A percentile compares a stretch with the other conserved stretches of the same genome.
These are phyloP conservation scores for Gaillardinia entomophila DNA, from an alignment of 805 yeast genomes.

Conservation along the genomic window DNA sequence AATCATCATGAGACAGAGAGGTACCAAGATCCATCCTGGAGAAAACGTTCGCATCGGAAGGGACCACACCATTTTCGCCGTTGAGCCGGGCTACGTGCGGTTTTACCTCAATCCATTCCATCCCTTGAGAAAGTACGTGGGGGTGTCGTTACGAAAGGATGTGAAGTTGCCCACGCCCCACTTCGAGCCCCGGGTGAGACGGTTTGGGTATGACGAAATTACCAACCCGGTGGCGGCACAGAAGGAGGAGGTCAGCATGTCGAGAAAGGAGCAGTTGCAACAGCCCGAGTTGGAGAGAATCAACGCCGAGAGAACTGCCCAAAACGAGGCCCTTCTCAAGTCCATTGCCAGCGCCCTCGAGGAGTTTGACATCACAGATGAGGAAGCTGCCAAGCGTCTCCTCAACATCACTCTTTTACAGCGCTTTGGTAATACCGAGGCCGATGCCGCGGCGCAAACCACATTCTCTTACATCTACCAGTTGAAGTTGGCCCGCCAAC, in stretches of 20 bases:
- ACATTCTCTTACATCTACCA: conserved; percentile 46
- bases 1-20: conserved; percentile 89
- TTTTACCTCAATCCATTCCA: conserved; percentile 95
- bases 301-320: conserved; percentile 33
- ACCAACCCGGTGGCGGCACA: conserved; percentile 44
- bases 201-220: conserved; percentile 68
- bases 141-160: conserved; percentile 68
- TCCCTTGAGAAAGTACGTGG: conserved; percentile 85
- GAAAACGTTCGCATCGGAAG: conserved; percentile 85
- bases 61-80: conserved; percentile 88
- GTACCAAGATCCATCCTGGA: conserved; percentile 92
- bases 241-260: conserved; percentile 54
- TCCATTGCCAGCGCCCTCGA: conserved; percentile 16
- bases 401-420: conserved; percentile 41
- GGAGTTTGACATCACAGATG: conserved; percentile 18
- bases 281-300: conserved; percentile 45
- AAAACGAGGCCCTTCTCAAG: conserved; percentile 23
- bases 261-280: conserved; percentile 61
- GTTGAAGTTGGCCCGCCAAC: conserved; percentile 32
- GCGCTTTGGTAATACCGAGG: conserved; percentile 50
- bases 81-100: conserved; percentile 89
- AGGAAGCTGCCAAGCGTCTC: conserved; percentile 49
- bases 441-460: conserved; percentile 56
- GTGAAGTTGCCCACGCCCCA: conserved; percentile 78
- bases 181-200: conserved; percentile 79